A percentile compares a stretch with the other conserved stretches of the same genome.
Conservation (phyloP, 257 asterid species). For the Paraleonurus japonicus region DNA sequence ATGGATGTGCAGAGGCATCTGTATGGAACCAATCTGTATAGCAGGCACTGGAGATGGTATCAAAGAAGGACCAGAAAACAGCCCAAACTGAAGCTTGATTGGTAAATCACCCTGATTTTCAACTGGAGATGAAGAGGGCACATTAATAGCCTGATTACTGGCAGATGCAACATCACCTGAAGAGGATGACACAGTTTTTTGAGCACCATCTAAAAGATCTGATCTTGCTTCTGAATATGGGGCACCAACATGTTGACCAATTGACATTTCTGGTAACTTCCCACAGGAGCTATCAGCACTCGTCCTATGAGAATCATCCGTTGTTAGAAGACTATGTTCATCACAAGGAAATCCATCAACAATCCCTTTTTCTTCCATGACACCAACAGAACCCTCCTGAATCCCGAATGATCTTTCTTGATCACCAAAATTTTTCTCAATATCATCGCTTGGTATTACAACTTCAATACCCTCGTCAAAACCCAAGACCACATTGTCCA, state of each 20-base stretch:
- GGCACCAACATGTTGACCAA: conserved; percentile 34
- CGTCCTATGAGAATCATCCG: conserved; percentile 37
- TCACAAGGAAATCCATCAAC: conserved; percentile 47
- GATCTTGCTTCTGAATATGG: conserved; percentile 36
- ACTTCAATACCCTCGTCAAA: conserved; percentile 96
- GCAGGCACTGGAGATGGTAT: conserved; percentile 93
- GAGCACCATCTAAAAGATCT: conserved; percentile 38
- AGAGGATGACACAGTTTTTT: conserved; percentile 37
- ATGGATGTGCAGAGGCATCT: conserved; percentile 93
- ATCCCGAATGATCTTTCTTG: conserved; percentile 48
- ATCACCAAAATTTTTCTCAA: conserved; percentile 46
- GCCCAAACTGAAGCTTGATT: conserved; percentile 88
- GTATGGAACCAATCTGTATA: conserved; percentile 98
- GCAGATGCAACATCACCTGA: conserved; percentile 36
- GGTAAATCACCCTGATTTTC: conserved; percentile 59
- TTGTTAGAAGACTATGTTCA: conserved; percentile 43
- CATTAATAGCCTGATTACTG: conserved; percentile 35
- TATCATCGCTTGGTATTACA: conserved; percentile 80
- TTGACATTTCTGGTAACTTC: conserved; percentile 38
- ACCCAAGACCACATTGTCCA: conserved; percentile 78
- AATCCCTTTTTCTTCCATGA: conserved; percentile 43
- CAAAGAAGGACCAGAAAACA: conserved; percentile 90
- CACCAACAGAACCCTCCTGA: conserved; percentile 40
- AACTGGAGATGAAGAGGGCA: conserved; percentile 43
- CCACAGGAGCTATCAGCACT: conserved; percentile 36